Percentiles rank a stretch among this genome's conserved stretches.
Evolutionary conservation across 1,139 yeast genomes (phyloP).

Genomic region (Kodamaea sp.): DNA sequence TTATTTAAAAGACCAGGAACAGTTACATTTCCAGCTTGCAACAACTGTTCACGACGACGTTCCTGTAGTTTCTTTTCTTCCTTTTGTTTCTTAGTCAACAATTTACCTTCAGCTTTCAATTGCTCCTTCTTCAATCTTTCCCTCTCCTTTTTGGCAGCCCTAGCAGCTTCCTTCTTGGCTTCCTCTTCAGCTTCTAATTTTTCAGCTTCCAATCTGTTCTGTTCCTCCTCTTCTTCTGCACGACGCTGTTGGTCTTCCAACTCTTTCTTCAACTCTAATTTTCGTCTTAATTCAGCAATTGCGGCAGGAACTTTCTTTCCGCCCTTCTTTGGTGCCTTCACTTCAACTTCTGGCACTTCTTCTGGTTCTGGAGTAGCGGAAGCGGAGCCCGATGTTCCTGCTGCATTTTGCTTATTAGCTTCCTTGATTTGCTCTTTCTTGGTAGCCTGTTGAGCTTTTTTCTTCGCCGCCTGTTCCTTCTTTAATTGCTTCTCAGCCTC

Average conservation of each 20-base stretch:
- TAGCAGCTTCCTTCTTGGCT: slow-evolving; percentile 67
- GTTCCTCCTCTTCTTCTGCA: slow-evolving; percentile 71
- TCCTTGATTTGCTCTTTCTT: slow-evolving; percentile 66
- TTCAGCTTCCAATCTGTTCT: slow-evolving; percentile 62
- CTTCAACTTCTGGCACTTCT: slow-evolving; percentile 28
- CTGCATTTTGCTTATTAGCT: slow-evolving; percentile 58
- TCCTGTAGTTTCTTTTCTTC: slow-evolving; percentile 87
- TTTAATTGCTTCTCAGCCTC: slow-evolving; percentile 94
- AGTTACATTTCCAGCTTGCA: slow-evolving; percentile 69
- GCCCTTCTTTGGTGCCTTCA: slow-evolving; percentile 44
- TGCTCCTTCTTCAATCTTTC: slow-evolving; percentile 78
- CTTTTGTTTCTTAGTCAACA: slow-evolving; percentile 87
- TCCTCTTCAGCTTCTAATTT: slow-evolving; percentile 63
- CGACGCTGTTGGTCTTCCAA: slow-evolving; percentile 70
- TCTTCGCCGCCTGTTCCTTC: slow-evolving; percentile 87
- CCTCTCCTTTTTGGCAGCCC: slow-evolving; percentile 75
- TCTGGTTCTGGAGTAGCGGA: slow-evolving; percentile 29
- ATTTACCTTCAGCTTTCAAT: slow-evolving; percentile 90
- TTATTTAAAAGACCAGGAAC: slow-evolving; percentile 70
- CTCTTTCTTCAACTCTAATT: slow-evolving; percentile 84
- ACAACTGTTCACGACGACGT: slow-evolving; percentile 83
- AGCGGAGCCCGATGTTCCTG: slow-evolving; percentile 41
- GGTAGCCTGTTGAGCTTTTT: slow-evolving; percentile 65
- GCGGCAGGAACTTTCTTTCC: slow-evolving; percentile 78
- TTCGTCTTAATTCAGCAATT: slow-evolving; percentile 77